Evolutionary conservation across 306 rosid genomes (phyloP), one percentile per base, ranked within the genome.

Genomic region (Delonix regia): DNA sequence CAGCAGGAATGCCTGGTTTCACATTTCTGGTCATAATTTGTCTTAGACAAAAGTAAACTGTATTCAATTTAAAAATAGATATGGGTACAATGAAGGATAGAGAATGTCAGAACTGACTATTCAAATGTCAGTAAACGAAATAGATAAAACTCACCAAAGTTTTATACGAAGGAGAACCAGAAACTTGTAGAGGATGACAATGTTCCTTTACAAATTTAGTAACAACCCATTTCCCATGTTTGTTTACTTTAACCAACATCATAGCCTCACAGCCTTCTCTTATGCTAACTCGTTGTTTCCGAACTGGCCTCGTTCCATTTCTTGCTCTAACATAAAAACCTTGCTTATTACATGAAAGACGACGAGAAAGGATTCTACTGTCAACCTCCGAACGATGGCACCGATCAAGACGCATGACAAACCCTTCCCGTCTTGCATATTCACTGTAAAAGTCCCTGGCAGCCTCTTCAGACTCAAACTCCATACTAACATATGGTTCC

Each of bases 241-340:
- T 82, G 48, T 79, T 65, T 49, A 79, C 80, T 76, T 85, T 82
- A 61, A 85, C 82, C 66, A 76, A 28, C 71, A 85, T 22, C 89
- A 82, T 79, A 39, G 89, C 84, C 68, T 82, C 83, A 67, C 89
- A 86, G 6, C 86, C 85, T 80, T 82, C 89, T 68, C 89, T 72
- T 76, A 65, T 83, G 72, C 81, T 86, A 60, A 64, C 63, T 12
- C 72, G 65, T 34, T 80, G 86, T 73, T 39, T 86, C 65, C 68
- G 53, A 73, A 64, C 73, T 41, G 74, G 64, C 39, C 51, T 56
- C 22, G 9, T 13, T 53, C 22, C 73, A 78, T 77, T 61, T 71
- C 70, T 82, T 11, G 69, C 64, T 73, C 78, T 77, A 41, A 51
- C 79, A 78, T 83, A 72, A 71, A 78, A 85, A 18, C 88, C 88